phyloP scores from a whole-genome alignment of 2,329 filamentous ascomycete genomes.

The Aspergillus neotritici region DNA sequence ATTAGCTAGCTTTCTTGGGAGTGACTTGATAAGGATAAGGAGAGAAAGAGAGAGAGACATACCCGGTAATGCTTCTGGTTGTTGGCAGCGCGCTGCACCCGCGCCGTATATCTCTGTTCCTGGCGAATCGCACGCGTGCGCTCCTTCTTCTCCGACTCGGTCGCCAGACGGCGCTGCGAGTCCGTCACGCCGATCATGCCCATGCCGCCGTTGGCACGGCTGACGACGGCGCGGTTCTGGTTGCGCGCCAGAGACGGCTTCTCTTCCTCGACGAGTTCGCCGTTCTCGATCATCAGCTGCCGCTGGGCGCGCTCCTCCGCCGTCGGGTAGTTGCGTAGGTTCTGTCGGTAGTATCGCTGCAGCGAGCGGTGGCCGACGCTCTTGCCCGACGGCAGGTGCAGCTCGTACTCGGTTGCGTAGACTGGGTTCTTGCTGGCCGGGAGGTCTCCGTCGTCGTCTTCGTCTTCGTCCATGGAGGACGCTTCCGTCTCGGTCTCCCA shows the following conservation, averaged over 20 bases:
- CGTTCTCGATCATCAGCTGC: conserved; percentile 51
- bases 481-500: conserved; percentile 94
- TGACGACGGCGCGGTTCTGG: conserved; percentile 53
- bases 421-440: conserved; percentile 67
- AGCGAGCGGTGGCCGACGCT: conserved; percentile 86
- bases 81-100: conserved; percentile 68
- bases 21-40: too few relatives aligned
- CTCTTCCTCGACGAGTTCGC: conserved; percentile 45
- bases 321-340: conserved; percentile 77
- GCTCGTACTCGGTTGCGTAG: conserved; percentile 87
- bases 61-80: conserved; percentile 69
- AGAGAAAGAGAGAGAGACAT: conserved; percentile 25
- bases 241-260: conserved; percentile 34
- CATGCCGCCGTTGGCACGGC: conserved; percentile 63
- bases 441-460: conserved; percentile 71
- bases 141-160: conserved; percentile 62
- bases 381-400: conserved; percentile 85
- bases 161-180: conserved; percentile 65
- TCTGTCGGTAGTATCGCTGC: conserved; percentile 86
- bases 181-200: conserved; percentile 74
- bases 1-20: conserved; percentile 15
- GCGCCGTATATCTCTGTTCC: conserved; percentile 60
- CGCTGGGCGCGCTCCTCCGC: conserved; percentile 68
- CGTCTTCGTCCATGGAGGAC: conserved; percentile 82
- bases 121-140: conserved; percentile 59